phyloP scores from a whole-genome alignment of 139 green algal species.

The Chlorella sp. region DNA sequence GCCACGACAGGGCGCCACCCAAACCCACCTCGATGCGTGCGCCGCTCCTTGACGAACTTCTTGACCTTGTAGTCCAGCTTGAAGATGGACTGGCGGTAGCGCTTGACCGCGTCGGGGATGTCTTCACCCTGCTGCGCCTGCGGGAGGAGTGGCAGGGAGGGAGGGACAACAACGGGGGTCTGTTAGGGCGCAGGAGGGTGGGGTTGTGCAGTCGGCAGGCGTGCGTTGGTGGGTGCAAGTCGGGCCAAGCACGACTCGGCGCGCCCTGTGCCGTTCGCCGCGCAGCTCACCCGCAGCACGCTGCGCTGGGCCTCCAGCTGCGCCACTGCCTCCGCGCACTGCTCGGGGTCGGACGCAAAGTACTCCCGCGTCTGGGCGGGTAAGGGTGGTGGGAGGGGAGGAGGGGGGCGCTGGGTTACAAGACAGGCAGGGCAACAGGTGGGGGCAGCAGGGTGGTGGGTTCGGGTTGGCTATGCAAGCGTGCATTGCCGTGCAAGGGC shows the following conservation, averaged over 20 bases:
- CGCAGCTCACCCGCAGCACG: slow-evolving; percentile 4
- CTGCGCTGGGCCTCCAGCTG: slow-evolving; percentile 30
- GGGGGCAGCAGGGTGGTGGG: no score
- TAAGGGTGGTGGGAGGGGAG: no score
- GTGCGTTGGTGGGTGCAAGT: background rate
- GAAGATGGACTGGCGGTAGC: slow-evolving; percentile 31
- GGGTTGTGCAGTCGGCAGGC: no score
- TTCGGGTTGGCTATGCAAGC: no score
- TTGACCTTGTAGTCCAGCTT: slow-evolving; percentile 36
- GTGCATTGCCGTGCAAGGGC: no score
- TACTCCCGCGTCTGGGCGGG: slow-evolving; percentile 2
- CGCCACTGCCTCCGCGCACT: slow-evolving; percentile 26
- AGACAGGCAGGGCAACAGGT: no score
- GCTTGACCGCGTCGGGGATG: slow-evolving; percentile 24
- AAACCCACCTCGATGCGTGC: slow-evolving; percentile 12
- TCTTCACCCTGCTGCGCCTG: slow-evolving; percentile 27
- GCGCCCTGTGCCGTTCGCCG: background rate
- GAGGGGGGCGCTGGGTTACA: no score
- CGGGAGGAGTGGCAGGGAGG: background rate
- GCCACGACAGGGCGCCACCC: no score
- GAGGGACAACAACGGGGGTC: background rate
- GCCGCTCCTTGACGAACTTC: slow-evolving; percentile 18
- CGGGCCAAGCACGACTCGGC: background rate
- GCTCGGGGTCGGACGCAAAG: slow-evolving; percentile 16
- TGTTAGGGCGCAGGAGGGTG: background rate